Conservation (phyloP, 805 yeast species). For the Ogataea ramenticola region DNA sequence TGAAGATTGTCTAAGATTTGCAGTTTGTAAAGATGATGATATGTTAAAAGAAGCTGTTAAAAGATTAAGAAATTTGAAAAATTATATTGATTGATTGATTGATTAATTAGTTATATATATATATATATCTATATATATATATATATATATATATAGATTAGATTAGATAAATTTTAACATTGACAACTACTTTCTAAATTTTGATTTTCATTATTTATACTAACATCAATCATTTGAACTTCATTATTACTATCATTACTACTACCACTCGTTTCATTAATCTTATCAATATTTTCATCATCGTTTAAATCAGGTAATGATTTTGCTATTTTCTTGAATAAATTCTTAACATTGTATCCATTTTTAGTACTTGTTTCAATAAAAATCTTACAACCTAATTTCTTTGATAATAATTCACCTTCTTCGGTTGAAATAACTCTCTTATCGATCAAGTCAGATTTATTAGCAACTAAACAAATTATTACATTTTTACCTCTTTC, state of each 20-base stretch:
- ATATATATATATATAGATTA: no score
- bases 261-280: conserved; percentile 10
- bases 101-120: no score
- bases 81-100: conserved; percentile 40
- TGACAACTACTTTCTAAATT: conserved; percentile 32
- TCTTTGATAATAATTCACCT: conserved; percentile 70
- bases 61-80: conserved; percentile 62
- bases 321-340: conserved; percentile 87
- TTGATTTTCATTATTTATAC: conserved; percentile 26
- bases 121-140: no score
- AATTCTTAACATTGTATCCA: conserved; percentile 84
- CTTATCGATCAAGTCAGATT: conserved; percentile 71
- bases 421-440: conserved; percentile 80
- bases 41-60: conserved; percentile 75
- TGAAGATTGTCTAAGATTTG: conserved; percentile 84
- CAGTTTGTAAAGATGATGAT: conserved; percentile 89
- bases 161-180: no score
- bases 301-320: conserved; percentile 71
- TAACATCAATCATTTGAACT: conserved; percentile 37
- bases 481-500: conserved; percentile 90
- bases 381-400: conserved; percentile 68
- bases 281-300: conserved; percentile 18
- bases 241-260: conserved; percentile 13
- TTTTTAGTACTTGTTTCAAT: conserved; percentile 94
- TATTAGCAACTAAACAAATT: conserved; percentile 87